These are phyloP conservation scores for Thelephora aurantiotincta DNA, from an alignment of 768 basidiomycete species.

Conservation along the genomic window DNA sequence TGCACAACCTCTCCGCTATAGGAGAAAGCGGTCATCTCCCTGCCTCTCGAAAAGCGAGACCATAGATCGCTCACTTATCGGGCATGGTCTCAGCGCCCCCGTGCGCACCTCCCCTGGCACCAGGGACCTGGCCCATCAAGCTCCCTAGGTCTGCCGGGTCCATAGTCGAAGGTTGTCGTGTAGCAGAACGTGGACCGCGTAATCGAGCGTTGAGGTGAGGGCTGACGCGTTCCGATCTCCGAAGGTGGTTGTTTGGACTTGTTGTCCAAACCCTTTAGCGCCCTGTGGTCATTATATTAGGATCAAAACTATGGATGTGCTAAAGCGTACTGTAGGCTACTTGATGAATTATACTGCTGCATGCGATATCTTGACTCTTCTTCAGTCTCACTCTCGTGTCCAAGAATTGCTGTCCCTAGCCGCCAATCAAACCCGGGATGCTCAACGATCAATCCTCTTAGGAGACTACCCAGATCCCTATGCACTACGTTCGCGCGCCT, in stretches of 20 bases:
- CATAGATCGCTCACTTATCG: constrained; percentile 46
- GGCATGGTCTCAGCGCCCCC: constrained; percentile 39
- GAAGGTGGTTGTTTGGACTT: not conserved
- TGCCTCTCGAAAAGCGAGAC: constrained; percentile 2
- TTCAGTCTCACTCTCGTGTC: too few species aligned
- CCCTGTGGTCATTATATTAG: not conserved
- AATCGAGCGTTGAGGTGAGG: not conserved
- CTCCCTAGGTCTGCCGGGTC: constrained; percentile 31
- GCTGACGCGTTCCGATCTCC: constrained; percentile 25
- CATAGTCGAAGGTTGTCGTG: constrained; percentile 15
- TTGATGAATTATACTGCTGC: not conserved
- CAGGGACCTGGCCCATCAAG: constrained; percentile 28
- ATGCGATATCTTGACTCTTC: not conserved
- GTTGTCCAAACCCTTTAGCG: not conserved
- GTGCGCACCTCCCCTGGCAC: constrained; percentile 18
- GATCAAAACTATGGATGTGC: not conserved
- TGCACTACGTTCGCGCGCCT: constrained; percentile 24
- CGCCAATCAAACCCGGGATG: constrained; percentile 36
- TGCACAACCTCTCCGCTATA: constrained; percentile 85
- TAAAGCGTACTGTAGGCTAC: not conserved
- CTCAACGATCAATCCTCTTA: constrained; percentile 33
- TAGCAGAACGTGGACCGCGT: too few species aligned
- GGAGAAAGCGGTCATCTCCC: constrained; percentile 7
- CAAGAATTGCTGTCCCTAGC: too few species aligned
- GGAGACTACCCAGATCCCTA: constrained; percentile 29